Evolutionary conservation across 192 early-diverging fungal genomes (phyloP), one percentile per base, ranked within the genome.

Genomic region (Chytriomyces sp.): DNA sequence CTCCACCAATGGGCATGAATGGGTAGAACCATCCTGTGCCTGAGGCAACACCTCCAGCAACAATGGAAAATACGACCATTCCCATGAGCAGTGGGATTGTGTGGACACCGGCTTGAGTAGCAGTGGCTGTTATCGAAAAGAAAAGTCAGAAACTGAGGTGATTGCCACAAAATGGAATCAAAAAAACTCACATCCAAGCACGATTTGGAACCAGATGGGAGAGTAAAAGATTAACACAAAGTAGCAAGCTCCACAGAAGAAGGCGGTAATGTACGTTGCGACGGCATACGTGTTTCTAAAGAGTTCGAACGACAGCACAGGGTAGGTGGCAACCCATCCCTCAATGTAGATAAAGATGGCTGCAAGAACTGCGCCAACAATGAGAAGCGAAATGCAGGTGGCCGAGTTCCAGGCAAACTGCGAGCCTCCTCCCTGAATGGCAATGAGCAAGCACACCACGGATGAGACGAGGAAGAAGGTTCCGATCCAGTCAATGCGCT

Each of bases 61-160:
- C 26, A 61, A 94, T 87, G 11, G 89, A 89, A 20, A 86, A 83
- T 20, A 93, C 50, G 28, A 82, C 35, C 89, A 89, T 71, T 16
- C 79, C 79, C 16, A 81, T 49, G 65, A 94, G 86, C 64, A 92
- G 88, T 0, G 94, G 91, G 57, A 96, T 70, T 64, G 92, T 83
- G 67, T 90, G 85, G 16, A 93, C 72, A 60, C 94, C 93, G 2
- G 93, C 89, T 2, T 83, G 75, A 1, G 92, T 94, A 0, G 93
- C 91, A 24, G 78, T 79, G 45, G 88, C 90, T 74, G 62, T 57
- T 20, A 57, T 13, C 24, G 24, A n/a, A 64, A 64, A 13, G 3
- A 64, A 64, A 64, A 2, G 53, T 18, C 20, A n/a, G n/a, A n/a
- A n/a, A n/a, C n/a, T n/a, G n/a, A n/a, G n/a, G n/a, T n/a, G n/a